These are phyloP conservation scores for Talaromyces sp. DNA, from an alignment of 2,329 filamentous ascomycete species.

Conservation along the genomic window DNA sequence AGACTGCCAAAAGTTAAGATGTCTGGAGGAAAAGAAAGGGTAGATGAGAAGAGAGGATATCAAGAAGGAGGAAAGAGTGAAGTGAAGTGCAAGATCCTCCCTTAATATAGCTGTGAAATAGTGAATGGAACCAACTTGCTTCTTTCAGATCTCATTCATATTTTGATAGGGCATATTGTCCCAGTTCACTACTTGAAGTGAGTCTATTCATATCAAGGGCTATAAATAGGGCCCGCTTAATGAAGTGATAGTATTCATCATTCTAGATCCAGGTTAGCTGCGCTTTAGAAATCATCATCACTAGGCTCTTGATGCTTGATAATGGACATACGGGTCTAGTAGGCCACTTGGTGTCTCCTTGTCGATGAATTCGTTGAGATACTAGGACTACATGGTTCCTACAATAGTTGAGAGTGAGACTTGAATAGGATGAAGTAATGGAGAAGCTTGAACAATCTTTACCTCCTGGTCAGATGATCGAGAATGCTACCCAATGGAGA, in stretches of 20 bases:
- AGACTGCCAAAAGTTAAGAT: not conserved
- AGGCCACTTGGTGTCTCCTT: not conserved
- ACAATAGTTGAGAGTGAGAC: not conserved
- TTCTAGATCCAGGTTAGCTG: not conserved
- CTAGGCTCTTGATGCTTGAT: not conserved
- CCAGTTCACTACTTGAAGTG: not conserved
- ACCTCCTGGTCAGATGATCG: not conserved
- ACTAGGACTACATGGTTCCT: not conserved
- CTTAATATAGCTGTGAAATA: not conserved
- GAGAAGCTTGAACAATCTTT: not conserved
- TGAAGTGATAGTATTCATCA: not conserved
- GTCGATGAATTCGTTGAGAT: not conserved
- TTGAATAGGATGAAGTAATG: not conserved
- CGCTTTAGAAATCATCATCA: not conserved
- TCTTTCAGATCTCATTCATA: not conserved
- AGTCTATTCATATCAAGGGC: not conserved
- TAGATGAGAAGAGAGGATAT: not conserved
- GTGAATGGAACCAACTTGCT: not conserved
- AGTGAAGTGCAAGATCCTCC: not conserved
- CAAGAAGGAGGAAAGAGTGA: not conserved
- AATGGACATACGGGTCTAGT: not conserved
- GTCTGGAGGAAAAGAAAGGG: not conserved
- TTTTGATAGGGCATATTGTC: not conserved
- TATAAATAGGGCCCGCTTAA: slow-evolving; percentile 4
- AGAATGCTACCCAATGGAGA: not conserved